phyloP scores from a whole-genome alignment of 345 rosid genomes.

The Gynandropsis gynandra region DNA sequence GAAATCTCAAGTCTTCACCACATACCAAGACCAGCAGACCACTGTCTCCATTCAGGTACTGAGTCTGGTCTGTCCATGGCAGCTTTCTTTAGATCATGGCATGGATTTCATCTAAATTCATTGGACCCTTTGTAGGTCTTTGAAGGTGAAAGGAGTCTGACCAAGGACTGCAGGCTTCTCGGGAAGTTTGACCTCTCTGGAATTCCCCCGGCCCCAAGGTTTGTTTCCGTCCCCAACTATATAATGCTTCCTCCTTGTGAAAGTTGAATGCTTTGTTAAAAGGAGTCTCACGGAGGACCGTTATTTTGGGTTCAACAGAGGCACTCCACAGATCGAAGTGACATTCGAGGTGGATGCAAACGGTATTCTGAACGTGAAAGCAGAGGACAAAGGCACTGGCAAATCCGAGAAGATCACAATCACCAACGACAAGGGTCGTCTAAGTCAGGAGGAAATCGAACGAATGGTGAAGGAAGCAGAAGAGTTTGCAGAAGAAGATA shows the following conservation, averaged over 20 bases:
- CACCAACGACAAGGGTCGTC: conserved; percentile 89
- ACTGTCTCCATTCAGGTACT: conserved; percentile 87
- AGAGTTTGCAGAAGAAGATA: conserved; percentile 96
- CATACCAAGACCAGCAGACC: conserved; percentile 98
- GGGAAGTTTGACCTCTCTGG: conserved; percentile 82
- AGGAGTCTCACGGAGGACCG: too few species aligned
- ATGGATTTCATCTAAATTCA: too few species aligned
- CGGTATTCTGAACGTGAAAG: conserved; percentile 84
- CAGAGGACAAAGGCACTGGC: conserved; percentile 87
- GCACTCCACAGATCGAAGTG: conserved; percentile 96
- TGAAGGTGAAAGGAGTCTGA: conserved; percentile 97
- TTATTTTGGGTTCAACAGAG: too few species aligned
- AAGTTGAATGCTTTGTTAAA: too few species aligned
- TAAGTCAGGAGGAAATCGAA: conserved; percentile 95
- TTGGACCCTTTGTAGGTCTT: conserved; percentile 42
- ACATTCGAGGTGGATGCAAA: conserved; percentile 95
- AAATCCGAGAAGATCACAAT: conserved; percentile 92
- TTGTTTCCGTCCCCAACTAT: too few species aligned
- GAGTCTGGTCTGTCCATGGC: too few species aligned
- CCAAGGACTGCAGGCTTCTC: conserved; percentile 81
- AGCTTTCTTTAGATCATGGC: too few species aligned
- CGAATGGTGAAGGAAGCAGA: conserved; percentile 93
- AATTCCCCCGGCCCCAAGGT: conserved; percentile 94
- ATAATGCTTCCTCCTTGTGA: too few species aligned
- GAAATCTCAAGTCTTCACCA: conserved; percentile 96